Base-by-base conservation (phyloP, 495 filamentous ascomycete genomes). In the Neurospora discreta region DNA sequence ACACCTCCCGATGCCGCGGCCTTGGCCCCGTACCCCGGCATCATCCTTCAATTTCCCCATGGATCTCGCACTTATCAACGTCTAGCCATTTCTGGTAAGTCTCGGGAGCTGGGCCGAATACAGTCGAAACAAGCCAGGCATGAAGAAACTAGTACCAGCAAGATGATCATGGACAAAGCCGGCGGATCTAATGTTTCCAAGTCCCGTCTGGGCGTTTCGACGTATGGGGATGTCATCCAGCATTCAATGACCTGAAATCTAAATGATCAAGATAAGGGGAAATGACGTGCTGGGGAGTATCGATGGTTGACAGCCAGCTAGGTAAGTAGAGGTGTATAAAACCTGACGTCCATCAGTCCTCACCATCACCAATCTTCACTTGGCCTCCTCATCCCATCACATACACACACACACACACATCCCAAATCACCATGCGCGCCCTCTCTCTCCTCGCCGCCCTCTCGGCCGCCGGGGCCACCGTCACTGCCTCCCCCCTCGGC, bases 391-490 rank as follows among this genome's bases (percentile, higher is more conserved):
- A 26, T 60, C 23, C 5, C 23, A 5, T 10, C 13, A 23, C 16
- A 43, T 16, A 43, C 41, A 52, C 20, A n/a, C 44, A n/a, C 44
- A 52, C 33, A 36, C 26, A 65, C 52, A 33, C 52, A 65, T 10
- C 40, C 69, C 8, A 20, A 60, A 5, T 36, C 33, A 36, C 33
- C 4, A 76, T 76, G 75, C 75, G 71, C 40, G 26, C 73, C 41
- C 69, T 71, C n/a, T 36, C 58, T 6, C 39, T 76, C 10, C 71
- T 76, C 40, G 69, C 73, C 60, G 73, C 73, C 58, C 68, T 76
- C 52, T 65, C 52, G 26, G 68, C 75, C 26, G 71, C 73, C 69
- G 75, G 75, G 6, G 46, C 58, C 30, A 44, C 74, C 13, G 75
- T 69, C 18, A 38, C 74, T 9, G 74, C 74, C 30, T 71, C 73